A percentile compares a stretch with the other conserved stretches of the same genome.
Evolutionary conservation across 129 eudicot species (phyloP).

Genomic region (Smallanthus sonchifolius): DNA sequence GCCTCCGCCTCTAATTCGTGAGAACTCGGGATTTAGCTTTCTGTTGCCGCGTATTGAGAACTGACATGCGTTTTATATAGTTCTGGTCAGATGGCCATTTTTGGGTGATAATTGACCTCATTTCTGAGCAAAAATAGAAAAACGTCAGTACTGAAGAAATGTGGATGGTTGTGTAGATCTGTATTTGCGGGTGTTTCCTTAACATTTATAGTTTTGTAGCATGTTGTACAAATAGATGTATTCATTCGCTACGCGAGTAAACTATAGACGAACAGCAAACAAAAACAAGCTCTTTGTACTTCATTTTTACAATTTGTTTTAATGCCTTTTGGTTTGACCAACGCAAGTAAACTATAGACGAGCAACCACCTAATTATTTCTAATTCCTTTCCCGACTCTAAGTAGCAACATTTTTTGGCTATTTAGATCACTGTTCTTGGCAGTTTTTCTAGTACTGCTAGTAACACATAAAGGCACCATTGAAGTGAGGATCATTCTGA

Average conservation of each 20-base stretch:
- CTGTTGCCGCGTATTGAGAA: slow-evolving; percentile 51
- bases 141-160: slow-evolving; percentile 5
- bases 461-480: no score
- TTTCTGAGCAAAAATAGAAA: not conserved
- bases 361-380: no score
- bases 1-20: slow-evolving; percentile 70
- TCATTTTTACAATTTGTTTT: not conserved
- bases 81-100: slow-evolving; percentile 12
- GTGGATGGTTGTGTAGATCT: slow-evolving; percentile 8
- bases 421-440: no score
- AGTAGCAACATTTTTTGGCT: no score
- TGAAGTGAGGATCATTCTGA: no score
- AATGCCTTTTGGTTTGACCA: no score
- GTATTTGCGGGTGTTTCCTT: not conserved
- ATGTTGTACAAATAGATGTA: slow-evolving; percentile 19
- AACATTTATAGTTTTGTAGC: slow-evolving; percentile 8
- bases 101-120: slow-evolving; percentile 14
- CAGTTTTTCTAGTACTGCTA: no score
- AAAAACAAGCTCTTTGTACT: not conserved
- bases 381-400: no score
- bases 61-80: slow-evolving; percentile 22
- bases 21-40: slow-evolving; percentile 81
- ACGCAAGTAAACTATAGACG: no score
- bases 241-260: not conserved
- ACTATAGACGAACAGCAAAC: slow-evolving; percentile 4